Evolutionary conservation across 2,329 filamentous ascomycete genomes (phyloP).

Genomic region (Penicillium vulpinum): DNA sequence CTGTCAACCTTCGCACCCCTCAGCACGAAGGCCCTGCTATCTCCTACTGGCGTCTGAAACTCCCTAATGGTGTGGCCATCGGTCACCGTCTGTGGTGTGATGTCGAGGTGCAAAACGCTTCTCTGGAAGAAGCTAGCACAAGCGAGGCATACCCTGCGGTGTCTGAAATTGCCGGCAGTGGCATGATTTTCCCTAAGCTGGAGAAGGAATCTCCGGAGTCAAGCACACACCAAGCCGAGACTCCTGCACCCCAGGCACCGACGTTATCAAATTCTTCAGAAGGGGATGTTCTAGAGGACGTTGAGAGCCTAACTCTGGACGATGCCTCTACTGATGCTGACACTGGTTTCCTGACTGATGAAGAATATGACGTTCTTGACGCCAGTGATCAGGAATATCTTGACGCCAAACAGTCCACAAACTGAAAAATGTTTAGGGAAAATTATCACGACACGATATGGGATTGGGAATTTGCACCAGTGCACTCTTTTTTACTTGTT

Average conservation of each 20-base stretch:
- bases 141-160: constrained; percentile 28
- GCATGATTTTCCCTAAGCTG: constrained; percentile 96
- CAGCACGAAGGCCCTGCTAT: constrained; percentile 74
- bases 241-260: constrained; percentile 32
- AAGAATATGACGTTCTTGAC: constrained; percentile 97
- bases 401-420: constrained; percentile 43
- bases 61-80: constrained; percentile 75
- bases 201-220: constrained; percentile 87
- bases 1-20: constrained; percentile 80
- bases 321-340: constrained; percentile 51
- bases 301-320: constrained; percentile 57
- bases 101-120: constrained; percentile 61
- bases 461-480: constrained; percentile 22
- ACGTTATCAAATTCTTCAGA: constrained; percentile 51
- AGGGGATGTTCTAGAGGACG: constrained; percentile 53
- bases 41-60: constrained; percentile 95
- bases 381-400: constrained; percentile 85
- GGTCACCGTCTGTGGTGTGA: constrained; percentile 96
- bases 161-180: constrained; percentile 52
- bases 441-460: constrained; percentile 14
- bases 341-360: constrained; percentile 90
- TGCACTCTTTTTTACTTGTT: constrained; percentile 6
- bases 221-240: constrained; percentile 66
- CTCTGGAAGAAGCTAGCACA: constrained; percentile 17
- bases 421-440: constrained; percentile 5